Base-by-base conservation (phyloP, 331 rosid species). In the Erythrophleum ivorense region DNA sequence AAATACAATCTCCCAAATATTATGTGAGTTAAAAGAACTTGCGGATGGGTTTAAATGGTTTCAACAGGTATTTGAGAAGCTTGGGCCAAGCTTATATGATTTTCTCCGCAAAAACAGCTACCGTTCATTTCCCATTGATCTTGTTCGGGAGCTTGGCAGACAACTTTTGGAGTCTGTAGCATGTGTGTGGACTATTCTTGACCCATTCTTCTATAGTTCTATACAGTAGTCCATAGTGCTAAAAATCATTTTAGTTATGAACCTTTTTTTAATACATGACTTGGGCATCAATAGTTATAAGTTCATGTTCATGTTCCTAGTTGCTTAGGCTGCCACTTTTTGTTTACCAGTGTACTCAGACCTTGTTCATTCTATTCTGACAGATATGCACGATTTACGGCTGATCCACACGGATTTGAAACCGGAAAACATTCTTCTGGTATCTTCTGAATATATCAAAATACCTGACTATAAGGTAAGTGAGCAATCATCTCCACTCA, bases 131-230 rank as follows among this genome's bases (percentile, higher is more conserved):
- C 97, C 94, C 83, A 88, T 90, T 87, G 92, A 91, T 90, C 92
- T 90, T 85, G 97, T 91, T 81, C 94, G 90, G 86, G 94, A 90
- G 90, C 79, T 91, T 88, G 94, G 88, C 85, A 88, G 94, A 83
- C 94, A 91, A 91, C 91, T 91, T 85, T 90, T 91, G 94, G 92
- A 90, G 88, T n/a, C n/a, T n/a, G n/a, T n/a, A n/a, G n/a, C n/a
- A n/a, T n/a, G n/a, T n/a, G n/a, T n/a, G n/a, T n/a, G n/a, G n/a
- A n/a, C n/a, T n/a, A n/a, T n/a, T n/a, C n/a, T n/a, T n/a, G n/a
- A n/a, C n/a, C n/a, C n/a, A n/a, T n/a, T n/a, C n/a, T n/a, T n/a
- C n/a, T n/a, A n/a, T n/a, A n/a, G n/a, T n/a, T n/a, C n/a, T n/a
- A n/a, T n/a, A n/a, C n/a, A n/a, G n/a, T n/a, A n/a, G n/a, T n/a